Evolutionary conservation across 257 asterid species (phyloP), one percentile per base, ranked within the genome.

Genomic region (Prunella vulgaris): DNA sequence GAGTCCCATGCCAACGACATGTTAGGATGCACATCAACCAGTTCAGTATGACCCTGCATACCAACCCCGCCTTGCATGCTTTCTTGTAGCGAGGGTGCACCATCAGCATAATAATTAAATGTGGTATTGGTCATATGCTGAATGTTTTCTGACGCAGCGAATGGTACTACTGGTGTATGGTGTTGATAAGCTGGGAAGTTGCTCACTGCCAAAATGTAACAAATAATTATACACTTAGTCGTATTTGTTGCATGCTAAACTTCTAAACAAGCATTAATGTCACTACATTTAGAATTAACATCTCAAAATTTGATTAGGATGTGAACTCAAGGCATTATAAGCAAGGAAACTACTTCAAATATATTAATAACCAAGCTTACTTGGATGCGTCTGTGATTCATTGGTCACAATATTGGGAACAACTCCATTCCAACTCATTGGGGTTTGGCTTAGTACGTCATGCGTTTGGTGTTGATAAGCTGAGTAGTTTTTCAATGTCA

Each of bases 1-100:
- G 90, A 71, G 71, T 84, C 77, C 66, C 80, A 95, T 58, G 80
- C 76, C 82, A 77, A 69, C 52, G 84, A 74, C 68, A 79, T 69
- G 75, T 83, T 79, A 17, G 75, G 49, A 51, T 85, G 72, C 32
- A 53, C 38, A 63, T 77, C 84, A 72, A 74, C 69, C 84, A 84
- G 83, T 70, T 82, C 70, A 30, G 73, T 49, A 74, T 75, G 91
- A 64, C 68, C 53, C 5, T 71, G 61, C 76, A 81, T 65, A 73
- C 78, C 80, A 64, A 60, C 69, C 21, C 76, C 78, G 62, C 53
- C 73, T 76, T 77, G 88, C 78, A 84, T 51, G 70, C 74, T 24
- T 57, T 77, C 85, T 60, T 78, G 93, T 48, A 76, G 40, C 1
- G 84, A 64, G 60, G 80, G 65, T 38, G 69, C 76, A 67, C 87